Evolutionary conservation across 129 eudicot species (phyloP).

Genomic region (Tagetes patula): DNA sequence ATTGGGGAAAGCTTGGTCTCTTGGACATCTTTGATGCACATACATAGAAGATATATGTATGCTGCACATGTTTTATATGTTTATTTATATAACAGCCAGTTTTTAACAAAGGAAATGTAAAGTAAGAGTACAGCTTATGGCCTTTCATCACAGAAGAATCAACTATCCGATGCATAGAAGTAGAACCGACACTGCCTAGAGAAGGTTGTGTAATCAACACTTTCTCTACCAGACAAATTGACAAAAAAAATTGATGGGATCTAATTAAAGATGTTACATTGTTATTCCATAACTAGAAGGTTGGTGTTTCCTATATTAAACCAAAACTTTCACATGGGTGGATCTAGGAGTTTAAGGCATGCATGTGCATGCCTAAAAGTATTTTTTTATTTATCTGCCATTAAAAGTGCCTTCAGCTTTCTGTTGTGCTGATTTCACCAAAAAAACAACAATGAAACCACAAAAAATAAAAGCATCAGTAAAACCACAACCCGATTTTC

Average conservation of each 20-base stretch:
- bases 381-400: neutral
- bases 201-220: neutral
- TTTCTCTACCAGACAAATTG: neutral
- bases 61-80: neutral
- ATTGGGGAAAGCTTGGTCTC: constrained; percentile 68
- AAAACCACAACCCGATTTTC: neutral
- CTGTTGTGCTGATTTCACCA: too few relatives aligned
- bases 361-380: neutral
- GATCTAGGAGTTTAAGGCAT: neutral
- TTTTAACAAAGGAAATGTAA: constrained; percentile 19
- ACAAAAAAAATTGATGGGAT: neutral
- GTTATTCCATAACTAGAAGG: neutral
- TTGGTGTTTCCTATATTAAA: neutral
- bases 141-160: neutral
- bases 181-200: neutral
- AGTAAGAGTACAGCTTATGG: constrained; percentile 1
- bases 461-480: too few relatives aligned
- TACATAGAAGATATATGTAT: constrained; percentile 32
- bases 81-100: constrained; percentile 26
- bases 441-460: too few relatives aligned
- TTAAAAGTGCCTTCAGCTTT: neutral
- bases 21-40: constrained; percentile 41
- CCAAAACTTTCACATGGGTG: neutral
- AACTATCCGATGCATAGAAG: neutral
- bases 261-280: neutral